A percentile compares a stretch with the other conserved stretches of the same genome.
Conservation (phyloP, 108 stramenopile genomes). For the Discostella stelligeroides region DNA sequence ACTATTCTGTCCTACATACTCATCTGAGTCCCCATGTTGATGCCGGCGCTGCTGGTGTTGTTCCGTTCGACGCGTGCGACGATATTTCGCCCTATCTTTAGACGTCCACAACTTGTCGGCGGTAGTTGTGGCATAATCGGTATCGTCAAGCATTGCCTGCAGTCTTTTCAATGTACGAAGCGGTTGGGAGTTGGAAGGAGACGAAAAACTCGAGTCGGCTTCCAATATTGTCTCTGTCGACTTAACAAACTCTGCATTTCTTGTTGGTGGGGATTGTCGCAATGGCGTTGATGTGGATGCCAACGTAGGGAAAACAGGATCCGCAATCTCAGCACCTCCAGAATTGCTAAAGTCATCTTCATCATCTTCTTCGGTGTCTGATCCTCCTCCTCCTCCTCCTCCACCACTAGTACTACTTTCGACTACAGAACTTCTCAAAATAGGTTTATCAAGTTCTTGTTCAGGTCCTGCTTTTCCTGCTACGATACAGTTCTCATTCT, state of each 20-base stretch:
- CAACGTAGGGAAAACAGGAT: not conserved
- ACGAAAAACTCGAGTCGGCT: not conserved
- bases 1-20: constrained; percentile 30
- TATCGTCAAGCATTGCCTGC: constrained; percentile 86
- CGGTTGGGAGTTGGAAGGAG: constrained; percentile 51
- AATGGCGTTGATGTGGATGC: not conserved
- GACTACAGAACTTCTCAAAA: not conserved
- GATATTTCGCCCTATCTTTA: constrained; percentile 82
- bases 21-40: not conserved
- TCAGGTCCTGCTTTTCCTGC: no score
- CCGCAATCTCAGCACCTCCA: not conserved
- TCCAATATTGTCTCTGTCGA: not conserved
- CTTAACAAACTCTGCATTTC: not conserved
- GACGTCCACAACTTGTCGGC: constrained; percentile 75
- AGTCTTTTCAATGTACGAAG: constrained; percentile 74
- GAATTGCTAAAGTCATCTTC: constrained; percentile 20
- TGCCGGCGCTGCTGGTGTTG: constrained; percentile 31
- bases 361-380: constrained; percentile 32
- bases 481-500: not conserved
- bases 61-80: constrained; percentile 44
- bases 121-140: constrained; percentile 74
- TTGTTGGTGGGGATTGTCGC: not conserved
- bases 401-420: not conserved
- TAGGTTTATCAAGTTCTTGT: not conserved
- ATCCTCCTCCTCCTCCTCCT: constrained; percentile 26